phyloP scores from a whole-genome alignment of 768 basidiomycete species.

The Boletus bicolor region DNA sequence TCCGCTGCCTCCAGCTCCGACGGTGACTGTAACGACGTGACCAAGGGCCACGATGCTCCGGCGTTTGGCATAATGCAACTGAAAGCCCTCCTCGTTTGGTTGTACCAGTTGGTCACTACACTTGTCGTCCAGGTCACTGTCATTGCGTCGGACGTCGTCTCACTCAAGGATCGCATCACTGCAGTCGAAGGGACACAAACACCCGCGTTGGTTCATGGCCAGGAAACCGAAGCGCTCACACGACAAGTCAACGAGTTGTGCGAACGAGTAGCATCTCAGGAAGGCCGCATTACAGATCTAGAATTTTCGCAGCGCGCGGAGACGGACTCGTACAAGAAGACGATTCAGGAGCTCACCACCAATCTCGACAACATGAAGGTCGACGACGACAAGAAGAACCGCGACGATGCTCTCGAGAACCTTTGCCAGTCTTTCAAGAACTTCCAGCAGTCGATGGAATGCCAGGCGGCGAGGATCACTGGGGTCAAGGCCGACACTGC shows the following conservation, averaged over 20 bases:
- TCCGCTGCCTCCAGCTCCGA: background rate
- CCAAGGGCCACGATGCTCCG: background rate
- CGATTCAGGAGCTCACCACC: constrained; percentile 11
- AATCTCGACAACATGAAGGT: constrained; percentile 3
- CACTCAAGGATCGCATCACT: constrained; percentile 18
- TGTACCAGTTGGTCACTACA: constrained; percentile 3
- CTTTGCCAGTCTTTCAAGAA: constrained; percentile 4
- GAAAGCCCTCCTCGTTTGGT: constrained; percentile 1
- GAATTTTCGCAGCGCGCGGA: constrained; percentile 8
- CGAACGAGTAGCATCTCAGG: constrained; percentile 11
- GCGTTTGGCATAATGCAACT: constrained; percentile 3
- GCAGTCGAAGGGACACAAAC: constrained; percentile 8
- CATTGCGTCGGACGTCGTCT: constrained; percentile 12
- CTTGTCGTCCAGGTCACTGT: constrained; percentile 4
- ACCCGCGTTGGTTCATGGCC: background rate
- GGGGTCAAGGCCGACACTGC: constrained; percentile 17
- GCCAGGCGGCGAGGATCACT: constrained; percentile 13
- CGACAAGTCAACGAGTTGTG: constrained; percentile 9
- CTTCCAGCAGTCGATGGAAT: constrained; percentile 6
- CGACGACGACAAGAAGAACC: constrained; percentile 3
- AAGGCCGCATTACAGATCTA: constrained; percentile 8
- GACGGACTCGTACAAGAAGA: constrained; percentile 1
- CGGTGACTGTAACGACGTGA: background rate
- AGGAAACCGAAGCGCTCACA: constrained; percentile 2
- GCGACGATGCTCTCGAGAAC: constrained; percentile 1